phyloP scores from a whole-genome alignment of 768 basidiomycete species.

The Nidularia pulvinata region DNA sequence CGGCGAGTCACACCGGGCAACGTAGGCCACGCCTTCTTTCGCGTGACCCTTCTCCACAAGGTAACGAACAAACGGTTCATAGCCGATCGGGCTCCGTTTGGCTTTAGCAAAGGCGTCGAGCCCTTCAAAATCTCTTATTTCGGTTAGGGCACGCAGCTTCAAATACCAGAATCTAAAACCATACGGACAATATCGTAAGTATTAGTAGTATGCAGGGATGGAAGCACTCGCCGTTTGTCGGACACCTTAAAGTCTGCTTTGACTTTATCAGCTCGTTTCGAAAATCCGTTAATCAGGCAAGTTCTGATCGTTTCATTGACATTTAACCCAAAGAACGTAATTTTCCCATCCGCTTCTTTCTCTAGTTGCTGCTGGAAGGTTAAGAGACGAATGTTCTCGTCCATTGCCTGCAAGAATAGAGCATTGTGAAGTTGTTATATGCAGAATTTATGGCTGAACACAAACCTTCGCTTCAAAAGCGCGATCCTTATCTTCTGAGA shows the following conservation, averaged over 20 bases:
- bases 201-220: neutral
- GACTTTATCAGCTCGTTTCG: constrained; percentile 88
- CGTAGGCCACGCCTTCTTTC: constrained; percentile 78
- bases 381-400: constrained; percentile 80
- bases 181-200: constrained; percentile 2
- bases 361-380: constrained; percentile 85
- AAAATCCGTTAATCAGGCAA: constrained; percentile 77
- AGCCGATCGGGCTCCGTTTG: constrained; percentile 93
- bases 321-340: constrained; percentile 80
- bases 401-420: constrained; percentile 70
- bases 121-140: constrained; percentile 81
- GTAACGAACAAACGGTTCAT: constrained; percentile 86
- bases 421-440: neutral
- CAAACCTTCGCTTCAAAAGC: constrained; percentile 87
- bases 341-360: constrained; percentile 78
- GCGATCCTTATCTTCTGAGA: constrained; percentile 93
- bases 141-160: constrained; percentile 82
- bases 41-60: constrained; percentile 72
- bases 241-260: constrained; percentile 91
- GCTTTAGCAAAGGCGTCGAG: constrained; percentile 86
- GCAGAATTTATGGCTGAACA: neutral
- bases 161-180: constrained; percentile 85
- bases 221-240: constrained; percentile 77
- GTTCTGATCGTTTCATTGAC: constrained; percentile 84
- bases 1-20: constrained; percentile 82